Evolutionary conservation across 345 rosid genomes (phyloP), one percentile per base, ranked within the genome.

Genomic region (Xanthoceras sorbifolium): DNA sequence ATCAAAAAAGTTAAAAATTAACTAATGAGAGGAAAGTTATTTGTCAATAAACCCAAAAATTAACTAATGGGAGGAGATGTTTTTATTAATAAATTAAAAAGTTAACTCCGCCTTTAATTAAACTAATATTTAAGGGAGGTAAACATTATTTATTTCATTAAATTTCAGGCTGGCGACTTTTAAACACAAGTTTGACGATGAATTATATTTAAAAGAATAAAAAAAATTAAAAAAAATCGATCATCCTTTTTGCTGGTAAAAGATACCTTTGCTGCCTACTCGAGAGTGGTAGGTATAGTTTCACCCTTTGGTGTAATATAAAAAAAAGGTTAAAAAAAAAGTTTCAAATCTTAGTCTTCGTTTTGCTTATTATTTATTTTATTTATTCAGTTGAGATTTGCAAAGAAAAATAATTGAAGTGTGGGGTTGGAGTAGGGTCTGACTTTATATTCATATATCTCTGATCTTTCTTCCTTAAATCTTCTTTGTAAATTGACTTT

Each of bases 401-500:
- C 42, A 31, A 54, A 48, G 34, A 32, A 32, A 74, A 29, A 50
- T 61, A 15, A 74, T n/a, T 34, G 5, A 32, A n/a, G 42, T 67
- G 65, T 44, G 66, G 42, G 72, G 26, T 34, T 38, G 61, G 50
- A 42, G 59, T 42, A 66, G 70, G 71, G 50, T 68, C 76, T 66
- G 79, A 76, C 79, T 73, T 74, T 62, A 64, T 38, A 52, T 42
- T 10, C 46, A 11, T 9, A 40, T 42, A 42, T n/a, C n/a, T n/a
- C n/a, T n/a, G n/a, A 42, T 42, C 75, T 42, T 42, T 26, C 31
- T 72, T 38, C 20, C 20, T 42, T 40, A 60, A 36, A 40, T 31
- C 18, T 20, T 9, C 38, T n/a, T 20, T 32, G 12, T 23, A 46
- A 71, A 79, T 63, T 80, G 76, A 85, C 78, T 48, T 76, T 31